Evolutionary conservation across 805 yeast genomes (phyloP).

Genomic region (Brettanomyces sp.): DNA sequence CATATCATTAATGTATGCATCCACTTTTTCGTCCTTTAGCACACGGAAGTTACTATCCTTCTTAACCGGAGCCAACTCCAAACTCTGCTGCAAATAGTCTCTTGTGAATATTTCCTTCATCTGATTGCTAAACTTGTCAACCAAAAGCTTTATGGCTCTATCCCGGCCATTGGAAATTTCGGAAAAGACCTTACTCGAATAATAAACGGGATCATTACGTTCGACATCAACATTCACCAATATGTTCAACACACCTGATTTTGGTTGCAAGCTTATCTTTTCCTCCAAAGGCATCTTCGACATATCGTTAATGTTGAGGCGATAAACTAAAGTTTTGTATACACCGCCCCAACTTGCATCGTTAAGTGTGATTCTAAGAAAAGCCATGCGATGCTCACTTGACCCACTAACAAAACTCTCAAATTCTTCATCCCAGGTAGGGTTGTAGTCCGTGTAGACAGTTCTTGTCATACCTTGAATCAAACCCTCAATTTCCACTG

Average conservation of each 20-base stretch:
- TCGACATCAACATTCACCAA: constrained; percentile 74
- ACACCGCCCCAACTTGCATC: constrained; percentile 2
- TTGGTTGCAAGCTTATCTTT: constrained; percentile 18
- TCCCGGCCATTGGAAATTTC: constrained; percentile 56
- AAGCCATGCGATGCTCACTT: background rate
- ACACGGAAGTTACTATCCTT: constrained; percentile 12
- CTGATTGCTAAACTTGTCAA: constrained; percentile 60
- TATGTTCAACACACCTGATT: constrained; percentile 50
- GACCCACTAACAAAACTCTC: constrained; percentile 30
- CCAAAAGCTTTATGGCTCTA: constrained; percentile 58
- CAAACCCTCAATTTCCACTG: constrained; percentile 15
- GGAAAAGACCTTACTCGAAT: constrained; percentile 67
- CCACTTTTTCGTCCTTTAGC: constrained; percentile 16
- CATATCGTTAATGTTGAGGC: constrained; percentile 6
- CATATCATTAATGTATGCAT: constrained; percentile 15
- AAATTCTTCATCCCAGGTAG: constrained; percentile 84
- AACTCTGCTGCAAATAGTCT: constrained; percentile 15
- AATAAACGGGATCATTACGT: constrained; percentile 69
- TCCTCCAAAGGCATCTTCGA: constrained; percentile 11
- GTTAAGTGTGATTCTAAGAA: background rate
- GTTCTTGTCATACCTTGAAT: constrained; percentile 47
- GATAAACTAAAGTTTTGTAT: constrained; percentile 12
- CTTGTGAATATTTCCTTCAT: constrained; percentile 39
- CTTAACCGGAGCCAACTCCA: constrained; percentile 12
- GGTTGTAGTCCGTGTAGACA: constrained; percentile 50